Base-by-base conservation (phyloP, 2,329 filamentous ascomycete species). In the Neonectria ditissima region DNA sequence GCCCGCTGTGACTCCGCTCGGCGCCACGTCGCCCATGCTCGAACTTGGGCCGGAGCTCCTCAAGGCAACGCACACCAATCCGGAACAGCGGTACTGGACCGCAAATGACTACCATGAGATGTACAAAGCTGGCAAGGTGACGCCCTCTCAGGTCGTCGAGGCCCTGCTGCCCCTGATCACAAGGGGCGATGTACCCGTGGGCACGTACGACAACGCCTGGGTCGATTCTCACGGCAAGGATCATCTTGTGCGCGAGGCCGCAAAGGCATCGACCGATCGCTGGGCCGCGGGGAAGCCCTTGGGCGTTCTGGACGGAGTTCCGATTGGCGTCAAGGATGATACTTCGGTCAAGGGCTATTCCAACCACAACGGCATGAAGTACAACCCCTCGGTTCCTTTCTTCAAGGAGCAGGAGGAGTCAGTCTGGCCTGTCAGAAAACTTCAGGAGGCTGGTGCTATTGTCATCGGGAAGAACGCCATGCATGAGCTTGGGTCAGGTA, bases 251-350 rank as follows among this genome's bases (percentile, higher is more conserved):
- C 82, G 89, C 5, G 84, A 86, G 37, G 90, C 92, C 1, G 93
- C 94, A 0, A 84, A 84, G 69, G 91, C 86, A 8, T 96, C 93
- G 1, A 91, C 93, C 0, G 82, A 87, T 74, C 84, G 94, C 48
- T 97, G 91, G 78, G 87, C 87, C 62, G 81, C 84, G 16, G 91
- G 92, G 0, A 84, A 84, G 65, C 84, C 89, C 0, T 77, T 93
- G 16, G 85, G 92, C 13, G 80, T 92, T 5, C 81, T 97, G 8
- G 94, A 97, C 72, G 94, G 94, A 13, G 88, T 97, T 1, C 94
- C 93, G 0, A 86, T 97, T 52, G 91, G 90, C 0, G 87, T 96
- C 71, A 97, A 97, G 79, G 93, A 97, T 74, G 93, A 97, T 73
- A 84, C 90, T 16, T 84, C 91, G 67, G 81, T 94, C 32, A 83